Evolutionary conservation across 2,329 filamentous ascomycete genomes (phyloP).

Genomic region (Penicillium sp.): DNA sequence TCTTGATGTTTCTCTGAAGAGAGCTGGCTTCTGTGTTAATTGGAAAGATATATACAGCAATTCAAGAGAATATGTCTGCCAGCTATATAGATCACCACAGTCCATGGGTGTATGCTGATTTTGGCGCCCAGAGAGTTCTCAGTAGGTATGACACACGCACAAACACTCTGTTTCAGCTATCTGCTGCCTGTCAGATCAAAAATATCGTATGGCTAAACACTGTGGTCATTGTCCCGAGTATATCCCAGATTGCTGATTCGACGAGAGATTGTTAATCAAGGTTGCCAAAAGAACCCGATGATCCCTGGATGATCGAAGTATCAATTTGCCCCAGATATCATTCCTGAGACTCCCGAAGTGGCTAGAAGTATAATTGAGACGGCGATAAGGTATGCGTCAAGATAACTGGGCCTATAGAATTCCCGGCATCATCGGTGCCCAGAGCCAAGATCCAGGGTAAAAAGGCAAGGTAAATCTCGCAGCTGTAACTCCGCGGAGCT

Average conservation of each 20-base stretch:
- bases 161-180: constrained; percentile 8
- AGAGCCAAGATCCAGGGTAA: constrained; percentile 1
- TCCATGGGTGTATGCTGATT: background rate
- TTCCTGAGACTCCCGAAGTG: constrained; percentile 1
- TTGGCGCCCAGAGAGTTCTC: background rate
- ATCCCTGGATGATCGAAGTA: background rate
- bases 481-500: constrained; percentile 21
- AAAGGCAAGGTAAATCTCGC: constrained; percentile 4
- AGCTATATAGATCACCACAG: constrained; percentile 12
- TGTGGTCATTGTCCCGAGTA: constrained; percentile 1
- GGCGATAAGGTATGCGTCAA: constrained; percentile 15
- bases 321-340: background rate
- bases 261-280: constrained; percentile 1
- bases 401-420: constrained; percentile 5
- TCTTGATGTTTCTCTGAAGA: background rate
- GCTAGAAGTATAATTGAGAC: background rate
- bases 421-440: background rate
- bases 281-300: background rate
- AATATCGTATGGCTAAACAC: background rate
- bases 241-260: constrained; percentile 22
- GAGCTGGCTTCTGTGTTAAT: background rate
- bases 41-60: background rate
- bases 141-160: constrained; percentile 16
- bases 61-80: background rate
- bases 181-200: constrained; percentile 1